Base-by-base conservation (phyloP, 129 eudicot species). In the Deinandra increscens region DNA sequence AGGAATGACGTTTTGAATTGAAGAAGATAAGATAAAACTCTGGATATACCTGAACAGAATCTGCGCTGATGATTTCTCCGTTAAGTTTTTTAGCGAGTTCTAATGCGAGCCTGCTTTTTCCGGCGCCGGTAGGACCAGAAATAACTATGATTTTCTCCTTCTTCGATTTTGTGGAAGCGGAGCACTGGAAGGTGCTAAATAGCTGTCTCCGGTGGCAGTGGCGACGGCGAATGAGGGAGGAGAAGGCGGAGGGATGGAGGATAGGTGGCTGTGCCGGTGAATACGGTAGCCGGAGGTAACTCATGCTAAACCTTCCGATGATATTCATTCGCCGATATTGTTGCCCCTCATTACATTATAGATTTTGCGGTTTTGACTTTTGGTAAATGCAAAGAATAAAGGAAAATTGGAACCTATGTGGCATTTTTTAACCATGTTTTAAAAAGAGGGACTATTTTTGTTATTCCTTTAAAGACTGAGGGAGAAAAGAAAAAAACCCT, bases 41-140 rank as follows among this genome's bases (percentile, higher is more conserved):
- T 43, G 23, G 34, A 58, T 6, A 54, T 76, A 68, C 96, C 98
- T 93, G 98, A 17, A 93, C 96, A 58, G 98, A 93, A 74, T 93
- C 98, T 48, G 98, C 98, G 18, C 98, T 89, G 51, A 93, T 78
- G n/a, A 93, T 93, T 81, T 93, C 98, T 0, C 97, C 98, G 45
- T 93, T 86, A 44, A 93, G 88, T 14, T 85, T 81, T 72, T 87
- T 89, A 2, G 92, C 78, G 39, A 93, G 91, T 71, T 93, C 98
- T 64, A 89, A 74, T 0, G 97, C 91, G 7, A 93, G 97, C 70
- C 88, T 80, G 75, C 95, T 86, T 81, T 93, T 93, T 9, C 98
- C 98, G 75, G 97, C 95, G 20, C 98, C 98, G 66, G 98, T 89
- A 36, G 98, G 98, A 1, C 97, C 98, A 22, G 98, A 89, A 13